Evolutionary conservation across 2,329 filamentous ascomycete species (phyloP).

Genomic region (Verticillium albo-atrum): DNA sequence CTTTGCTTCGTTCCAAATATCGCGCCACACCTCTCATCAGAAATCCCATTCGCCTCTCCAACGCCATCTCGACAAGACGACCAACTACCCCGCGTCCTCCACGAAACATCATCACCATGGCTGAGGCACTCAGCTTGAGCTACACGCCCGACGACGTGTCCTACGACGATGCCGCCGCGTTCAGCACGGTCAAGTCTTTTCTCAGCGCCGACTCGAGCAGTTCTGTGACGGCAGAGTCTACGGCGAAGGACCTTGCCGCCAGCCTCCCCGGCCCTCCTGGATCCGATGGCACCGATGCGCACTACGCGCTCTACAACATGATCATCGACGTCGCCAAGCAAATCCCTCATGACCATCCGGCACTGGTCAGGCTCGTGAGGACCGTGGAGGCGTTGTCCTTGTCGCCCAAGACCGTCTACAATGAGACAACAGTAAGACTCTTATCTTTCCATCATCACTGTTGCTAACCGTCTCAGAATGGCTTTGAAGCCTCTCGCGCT

Average conservation of each 20-base stretch:
- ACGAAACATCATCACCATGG: neutral
- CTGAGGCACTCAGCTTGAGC: neutral
- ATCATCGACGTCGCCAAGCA: conserved; percentile 11
- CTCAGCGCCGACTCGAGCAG: neutral
- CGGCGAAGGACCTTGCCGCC: neutral
- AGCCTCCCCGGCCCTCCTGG: neutral
- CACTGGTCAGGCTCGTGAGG: conserved; percentile 7
- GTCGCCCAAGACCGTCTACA: conserved; percentile 8
- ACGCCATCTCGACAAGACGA: neutral
- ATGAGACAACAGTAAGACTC: conserved; percentile 2
- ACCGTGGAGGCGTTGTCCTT: conserved; percentile 5
- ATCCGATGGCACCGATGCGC: neutral
- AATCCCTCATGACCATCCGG: conserved; percentile 8
- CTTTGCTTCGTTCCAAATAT: neutral
- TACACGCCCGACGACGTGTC: neutral
- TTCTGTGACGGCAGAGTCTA: neutral
- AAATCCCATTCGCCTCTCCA: neutral
- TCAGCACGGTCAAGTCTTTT: neutral
- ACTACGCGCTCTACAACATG: conserved; percentile 7
- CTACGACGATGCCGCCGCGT: neutral
- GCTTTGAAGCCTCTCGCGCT: conserved; percentile 6
- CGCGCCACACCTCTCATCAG: neutral
- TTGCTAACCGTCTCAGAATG: conserved; percentile 2
- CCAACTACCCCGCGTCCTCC: neutral
- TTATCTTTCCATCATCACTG: neutral